phyloP scores from a whole-genome alignment of 2,329 filamentous ascomycete species.

The Paecilomyces niveus region DNA sequence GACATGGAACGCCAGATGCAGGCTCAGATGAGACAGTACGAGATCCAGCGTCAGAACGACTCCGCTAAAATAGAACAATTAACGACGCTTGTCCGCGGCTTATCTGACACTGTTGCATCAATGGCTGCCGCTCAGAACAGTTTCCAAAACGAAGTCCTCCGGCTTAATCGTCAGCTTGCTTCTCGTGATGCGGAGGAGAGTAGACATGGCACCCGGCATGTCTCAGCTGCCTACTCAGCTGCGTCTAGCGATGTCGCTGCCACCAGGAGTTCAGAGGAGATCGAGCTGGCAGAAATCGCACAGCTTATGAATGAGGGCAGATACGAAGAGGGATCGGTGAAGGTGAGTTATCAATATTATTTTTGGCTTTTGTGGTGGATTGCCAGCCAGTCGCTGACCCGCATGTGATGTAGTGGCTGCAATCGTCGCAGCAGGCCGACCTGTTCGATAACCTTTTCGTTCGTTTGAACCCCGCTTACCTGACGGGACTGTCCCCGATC shows the following conservation, averaged over 20 bases:
- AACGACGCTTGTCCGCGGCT: constrained; percentile 43
- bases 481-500: constrained; percentile 49
- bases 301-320: constrained; percentile 31
- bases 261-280: constrained; percentile 25
- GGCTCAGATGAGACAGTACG: constrained; percentile 45
- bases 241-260: constrained; percentile 6
- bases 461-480: constrained; percentile 49
- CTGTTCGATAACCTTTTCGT: constrained; percentile 59
- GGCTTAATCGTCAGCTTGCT: constrained; percentile 23
- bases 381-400: constrained; percentile 9
- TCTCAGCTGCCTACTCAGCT: constrained; percentile 9
- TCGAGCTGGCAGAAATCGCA: constrained; percentile 36
- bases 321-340: constrained; percentile 40
- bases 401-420: constrained; percentile 46
- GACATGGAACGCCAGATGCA: constrained; percentile 59
- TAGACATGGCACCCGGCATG: constrained; percentile 12
- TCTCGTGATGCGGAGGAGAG: constrained; percentile 15
- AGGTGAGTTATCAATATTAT: constrained; percentile 21
- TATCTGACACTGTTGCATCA: constrained; percentile 46
- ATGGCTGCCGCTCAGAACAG: constrained; percentile 36
- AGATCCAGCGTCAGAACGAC: constrained; percentile 47
- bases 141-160: constrained; percentile 35
- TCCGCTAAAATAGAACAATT: constrained; percentile 56
- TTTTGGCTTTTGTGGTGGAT: constrained; percentile 1
- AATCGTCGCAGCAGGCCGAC: constrained; percentile 51